These are phyloP conservation scores for Lentinula lateritia DNA, from an alignment of 768 basidiomycete genomes.

Conservation along the genomic window DNA sequence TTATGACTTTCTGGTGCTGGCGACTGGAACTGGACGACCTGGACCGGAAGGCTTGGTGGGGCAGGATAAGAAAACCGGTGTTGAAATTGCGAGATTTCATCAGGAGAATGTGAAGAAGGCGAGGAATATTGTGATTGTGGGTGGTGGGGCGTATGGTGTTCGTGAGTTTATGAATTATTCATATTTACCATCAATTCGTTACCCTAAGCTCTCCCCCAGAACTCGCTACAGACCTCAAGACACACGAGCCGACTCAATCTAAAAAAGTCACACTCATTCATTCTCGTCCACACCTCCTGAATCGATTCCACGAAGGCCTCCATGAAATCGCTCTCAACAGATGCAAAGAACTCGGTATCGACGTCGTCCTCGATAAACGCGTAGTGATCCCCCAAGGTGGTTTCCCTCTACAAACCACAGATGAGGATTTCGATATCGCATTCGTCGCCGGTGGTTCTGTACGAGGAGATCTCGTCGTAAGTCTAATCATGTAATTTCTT, in stretches of 20 bases:
- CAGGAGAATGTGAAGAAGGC: slow-evolving; percentile 28
- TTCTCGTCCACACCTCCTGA: slow-evolving; percentile 38
- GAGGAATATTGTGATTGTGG: slow-evolving; percentile 41
- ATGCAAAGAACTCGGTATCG: slow-evolving; percentile 28
- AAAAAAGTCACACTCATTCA: slow-evolving; percentile 42
- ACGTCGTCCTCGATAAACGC: slow-evolving; percentile 33
- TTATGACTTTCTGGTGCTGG: slow-evolving; percentile 29
- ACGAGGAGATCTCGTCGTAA: slow-evolving; percentile 35
- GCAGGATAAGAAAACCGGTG: slow-evolving; percentile 18
- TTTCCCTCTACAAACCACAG: slow-evolving; percentile 21
- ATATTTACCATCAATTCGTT: neutral
- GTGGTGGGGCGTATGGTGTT: slow-evolving; percentile 57
- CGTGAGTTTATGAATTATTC: slow-evolving; percentile 27
- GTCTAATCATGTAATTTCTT: slow-evolving; percentile 7
- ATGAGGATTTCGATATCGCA: slow-evolving; percentile 20
- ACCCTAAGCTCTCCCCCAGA: slow-evolving; percentile 21
- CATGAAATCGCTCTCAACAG: slow-evolving; percentile 21
- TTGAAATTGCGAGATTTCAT: slow-evolving; percentile 17
- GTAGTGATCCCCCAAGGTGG: slow-evolving; percentile 21
- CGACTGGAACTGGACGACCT: slow-evolving; percentile 24
- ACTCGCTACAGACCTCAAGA: slow-evolving; percentile 40
- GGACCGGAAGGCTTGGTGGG: slow-evolving; percentile 7
- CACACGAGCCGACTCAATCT: slow-evolving; percentile 25
- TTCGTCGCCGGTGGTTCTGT: slow-evolving; percentile 32
- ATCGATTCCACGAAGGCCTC: slow-evolving; percentile 35